These are phyloP conservation scores for Cutaneotrichosporon dermatis DNA, from an alignment of 1,284 basidiomycete genomes.

Conservation along the genomic window DNA sequence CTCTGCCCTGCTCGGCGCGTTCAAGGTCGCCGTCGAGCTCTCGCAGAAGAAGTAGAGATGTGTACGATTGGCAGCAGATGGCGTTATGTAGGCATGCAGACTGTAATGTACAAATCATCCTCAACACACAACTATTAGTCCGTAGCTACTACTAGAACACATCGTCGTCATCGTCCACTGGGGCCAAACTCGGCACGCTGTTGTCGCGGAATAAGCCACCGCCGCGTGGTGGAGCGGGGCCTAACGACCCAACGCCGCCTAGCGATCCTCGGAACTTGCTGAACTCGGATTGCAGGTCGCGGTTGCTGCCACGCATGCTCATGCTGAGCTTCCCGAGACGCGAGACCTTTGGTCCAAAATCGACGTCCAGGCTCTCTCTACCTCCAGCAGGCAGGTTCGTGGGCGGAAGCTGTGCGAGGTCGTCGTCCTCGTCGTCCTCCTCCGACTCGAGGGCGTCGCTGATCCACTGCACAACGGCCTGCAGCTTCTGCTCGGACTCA, in stretches of 20 bases:
- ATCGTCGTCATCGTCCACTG: slow-evolving; percentile 18
- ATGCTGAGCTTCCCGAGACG: slow-evolving; percentile 3
- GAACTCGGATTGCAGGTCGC: slow-evolving; percentile 15
- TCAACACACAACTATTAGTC: not conserved
- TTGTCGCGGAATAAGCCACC: slow-evolving; percentile 10
- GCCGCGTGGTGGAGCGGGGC: slow-evolving; percentile 7
- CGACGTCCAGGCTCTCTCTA: slow-evolving; percentile 4
- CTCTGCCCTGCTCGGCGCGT: slow-evolving; percentile 83
- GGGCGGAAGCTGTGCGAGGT: too few relatives aligned
- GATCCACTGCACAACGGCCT: slow-evolving; percentile 42
- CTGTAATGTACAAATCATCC: slow-evolving; percentile 10
- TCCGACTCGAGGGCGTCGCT: slow-evolving; percentile 23
- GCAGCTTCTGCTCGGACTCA: slow-evolving; percentile 41
- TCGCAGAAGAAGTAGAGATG: slow-evolving; percentile 32
- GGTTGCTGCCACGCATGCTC: slow-evolving; percentile 7
- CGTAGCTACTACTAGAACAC: slow-evolving; percentile 5
- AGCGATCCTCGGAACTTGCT: slow-evolving; percentile 7
- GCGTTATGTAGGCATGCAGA: slow-evolving; percentile 18
- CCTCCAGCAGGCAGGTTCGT: not conserved
- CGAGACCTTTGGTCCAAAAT: slow-evolving; percentile 15
- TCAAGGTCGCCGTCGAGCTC: slow-evolving; percentile 85
- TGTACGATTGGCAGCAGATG: too few relatives aligned
- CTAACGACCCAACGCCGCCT: slow-evolving; percentile 6
- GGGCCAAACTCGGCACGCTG: slow-evolving; percentile 9
- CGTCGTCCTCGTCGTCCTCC: not conserved